Evolutionary conservation across 1,284 basidiomycete species (phyloP), one percentile per base, ranked within the genome.

Genomic region (Coniferiporia sulphurascens): DNA sequence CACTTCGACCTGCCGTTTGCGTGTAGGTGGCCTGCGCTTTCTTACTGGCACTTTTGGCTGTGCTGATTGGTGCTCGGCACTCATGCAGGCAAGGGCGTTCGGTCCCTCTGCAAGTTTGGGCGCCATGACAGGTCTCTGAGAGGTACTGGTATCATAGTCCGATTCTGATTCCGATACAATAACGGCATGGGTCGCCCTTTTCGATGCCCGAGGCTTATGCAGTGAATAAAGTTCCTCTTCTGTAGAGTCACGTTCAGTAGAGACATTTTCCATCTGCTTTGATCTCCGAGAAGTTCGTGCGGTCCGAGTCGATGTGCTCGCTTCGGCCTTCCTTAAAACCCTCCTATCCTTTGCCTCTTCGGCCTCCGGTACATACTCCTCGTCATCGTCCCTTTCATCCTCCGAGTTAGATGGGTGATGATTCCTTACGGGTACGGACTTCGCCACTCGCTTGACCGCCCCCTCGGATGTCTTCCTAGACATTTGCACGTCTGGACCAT

Each of bases 311-410:
- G 19, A 17, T 15, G 51, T 1, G 4, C 8, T 17, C 17, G 22
- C 38, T 6, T 12, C 7, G 32, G 51, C 34, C 36, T 34, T 19
- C 22, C 21, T 55, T 15, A 35, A 19, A 27, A 9, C n/a, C 44
- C 48, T 27, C 34, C 21, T 55, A 38, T 35, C 38, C 35, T 56
- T 59, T 35, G 17, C 32, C 3, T 35, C 49, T 41, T 44, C 34
- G 19, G 49, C 32, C 17, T 35, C 44, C 8, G 57, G 58, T 8
- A 52, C 15, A 45, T 54, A 58, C 15, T 58, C 55, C 10, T 56
- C 57, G 34, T 62, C 60, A 1, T 54, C 57, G 10, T 58, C 57
- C 7, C 60, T 55, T 7, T 51, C 56, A 13, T 61, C 54, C 22
- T 59, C 58, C 9, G 54, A 53, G 4, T 54, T 55, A 34, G 54